Base-by-base conservation (phyloP, 768 basidiomycete species). In the Inosperma sp. region DNA sequence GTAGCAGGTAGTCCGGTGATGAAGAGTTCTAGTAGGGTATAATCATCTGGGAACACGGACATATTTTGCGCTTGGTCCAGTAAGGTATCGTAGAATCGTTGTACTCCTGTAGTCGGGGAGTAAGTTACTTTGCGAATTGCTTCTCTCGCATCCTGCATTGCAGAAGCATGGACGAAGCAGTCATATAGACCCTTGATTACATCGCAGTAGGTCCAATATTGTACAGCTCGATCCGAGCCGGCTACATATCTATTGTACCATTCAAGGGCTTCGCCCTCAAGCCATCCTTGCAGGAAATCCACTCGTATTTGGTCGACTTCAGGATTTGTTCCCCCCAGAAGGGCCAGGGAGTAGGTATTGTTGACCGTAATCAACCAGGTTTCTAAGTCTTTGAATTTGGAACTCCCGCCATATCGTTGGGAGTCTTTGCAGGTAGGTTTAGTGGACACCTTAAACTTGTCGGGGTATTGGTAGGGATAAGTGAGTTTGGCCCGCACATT, bases 31-130 rank as follows among this genome's bases (percentile, higher is more conserved):
- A 49, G 25, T 21, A 59, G 13, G 0, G 37, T 56, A 14, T 56
- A 59, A 4, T 44, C 29, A 27, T 60, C 52, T 0, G 56, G 54
- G 12, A 34, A 51, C 8, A 54, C 36, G 0, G 52, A 25, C 59
- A 60, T 60, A 0, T 45, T 49, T 22, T 57, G 48, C 0, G 50
- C 40, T 12, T 48, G 40, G 12, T 58, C 35, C 4, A 17, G 13
- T 5, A 58, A 27, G 5, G 17, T 29, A 13, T 57, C 54, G 23
- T 55, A 53, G 3, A 55, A 44, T 9, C 54, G 48, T 35, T 55
- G 54, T 14, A 58, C 39, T 10, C 57, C 43, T 5, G 26, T 16
- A 22, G n/a, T 42, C 1, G 17, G 1, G 29, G 25, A 45, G n/a
- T 48, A 37, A 13, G 29, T 16, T 4, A 46, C 55, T 9, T 52